These are phyloP conservation scores for Filobasidium uniguttulatum DNA, from an alignment of 1,284 basidiomycete species.

Conservation along the genomic window DNA sequence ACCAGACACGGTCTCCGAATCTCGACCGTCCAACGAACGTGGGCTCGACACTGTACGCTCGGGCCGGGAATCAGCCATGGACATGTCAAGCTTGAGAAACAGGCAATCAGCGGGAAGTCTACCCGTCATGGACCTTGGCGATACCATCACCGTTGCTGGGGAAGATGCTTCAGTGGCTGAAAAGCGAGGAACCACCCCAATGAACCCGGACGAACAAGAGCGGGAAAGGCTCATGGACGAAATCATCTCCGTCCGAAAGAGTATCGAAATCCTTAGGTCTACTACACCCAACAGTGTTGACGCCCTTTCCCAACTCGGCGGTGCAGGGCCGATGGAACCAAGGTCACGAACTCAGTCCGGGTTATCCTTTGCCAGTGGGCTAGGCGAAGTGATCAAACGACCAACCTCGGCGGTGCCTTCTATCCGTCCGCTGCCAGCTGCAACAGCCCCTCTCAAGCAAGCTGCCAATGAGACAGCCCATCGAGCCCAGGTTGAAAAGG, in stretches of 20 bases:
- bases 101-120: slow-evolving; percentile 3
- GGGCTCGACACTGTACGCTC: not conserved
- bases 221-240: slow-evolving; percentile 30
- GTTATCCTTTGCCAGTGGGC: slow-evolving; percentile 1
- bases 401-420: not conserved
- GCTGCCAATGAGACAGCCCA: not conserved
- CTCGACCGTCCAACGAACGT: not conserved
- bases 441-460: not conserved
- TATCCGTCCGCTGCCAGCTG: not conserved
- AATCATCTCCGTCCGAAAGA: slow-evolving; percentile 27
- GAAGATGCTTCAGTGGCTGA: not conserved
- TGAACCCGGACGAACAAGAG: slow-evolving; percentile 17
- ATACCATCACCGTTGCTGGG: slow-evolving; percentile 1
- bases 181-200: not conserved
- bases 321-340: not conserved
- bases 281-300: slow-evolving; percentile 16
- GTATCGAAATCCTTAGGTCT: slow-evolving; percentile 25
- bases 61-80: not conserved
- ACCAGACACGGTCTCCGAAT: not conserved
- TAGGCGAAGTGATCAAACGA: not conserved
- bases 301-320: not conserved
- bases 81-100: not conserved
- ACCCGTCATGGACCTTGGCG: slow-evolving; percentile 12
- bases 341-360: slow-evolving; percentile 3
- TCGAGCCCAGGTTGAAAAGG: too few relatives aligned